Evolutionary conservation across 2,329 filamentous ascomycete genomes (phyloP).

Genomic region (Paraphoma sp.): DNA sequence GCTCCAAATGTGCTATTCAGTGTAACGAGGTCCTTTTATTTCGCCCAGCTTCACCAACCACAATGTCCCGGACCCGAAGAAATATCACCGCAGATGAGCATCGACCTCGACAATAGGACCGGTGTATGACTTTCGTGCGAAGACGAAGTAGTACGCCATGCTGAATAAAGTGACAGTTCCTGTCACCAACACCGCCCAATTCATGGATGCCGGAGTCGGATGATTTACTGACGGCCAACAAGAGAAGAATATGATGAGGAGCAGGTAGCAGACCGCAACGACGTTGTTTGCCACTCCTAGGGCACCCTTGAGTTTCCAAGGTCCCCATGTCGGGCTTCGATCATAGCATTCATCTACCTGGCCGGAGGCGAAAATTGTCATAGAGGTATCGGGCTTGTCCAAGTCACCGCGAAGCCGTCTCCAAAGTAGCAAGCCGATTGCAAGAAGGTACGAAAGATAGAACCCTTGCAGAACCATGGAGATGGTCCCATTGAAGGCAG

Average conservation of each 20-base stretch:
- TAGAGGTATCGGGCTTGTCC: conserved; percentile 22
- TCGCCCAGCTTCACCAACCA: not conserved
- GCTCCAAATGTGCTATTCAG: too few relatives aligned
- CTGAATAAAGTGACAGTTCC: conserved; percentile 37
- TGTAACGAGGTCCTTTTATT: not conserved
- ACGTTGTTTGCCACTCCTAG: conserved; percentile 41
- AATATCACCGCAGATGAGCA: conserved; percentile 24
- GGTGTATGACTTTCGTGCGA: conserved; percentile 38
- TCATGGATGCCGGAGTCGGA: conserved; percentile 33
- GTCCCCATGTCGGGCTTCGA: conserved; percentile 38
- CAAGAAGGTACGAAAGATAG: conserved; percentile 45
- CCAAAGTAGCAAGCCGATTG: conserved; percentile 43
- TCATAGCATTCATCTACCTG: conserved; percentile 28
- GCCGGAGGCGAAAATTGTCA: conserved; percentile 30
- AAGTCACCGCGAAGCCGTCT: conserved; percentile 44
- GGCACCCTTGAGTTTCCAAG: conserved; percentile 40
- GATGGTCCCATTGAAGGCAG: conserved; percentile 45
- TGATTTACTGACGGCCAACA: conserved; percentile 39
- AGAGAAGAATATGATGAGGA: conserved; percentile 44
- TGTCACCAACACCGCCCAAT: conserved; percentile 43
- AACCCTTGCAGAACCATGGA: conserved; percentile 45
- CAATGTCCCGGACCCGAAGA: not conserved
- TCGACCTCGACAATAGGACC: conserved; percentile 44
- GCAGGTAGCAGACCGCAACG: conserved; percentile 39
- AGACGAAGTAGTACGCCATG: conserved; percentile 39